A percentile compares a stretch with the other conserved stretches of the same genome.
Evolutionary conservation across 306 rosid genomes (phyloP).

Genomic region (Prunus fruticosa): DNA sequence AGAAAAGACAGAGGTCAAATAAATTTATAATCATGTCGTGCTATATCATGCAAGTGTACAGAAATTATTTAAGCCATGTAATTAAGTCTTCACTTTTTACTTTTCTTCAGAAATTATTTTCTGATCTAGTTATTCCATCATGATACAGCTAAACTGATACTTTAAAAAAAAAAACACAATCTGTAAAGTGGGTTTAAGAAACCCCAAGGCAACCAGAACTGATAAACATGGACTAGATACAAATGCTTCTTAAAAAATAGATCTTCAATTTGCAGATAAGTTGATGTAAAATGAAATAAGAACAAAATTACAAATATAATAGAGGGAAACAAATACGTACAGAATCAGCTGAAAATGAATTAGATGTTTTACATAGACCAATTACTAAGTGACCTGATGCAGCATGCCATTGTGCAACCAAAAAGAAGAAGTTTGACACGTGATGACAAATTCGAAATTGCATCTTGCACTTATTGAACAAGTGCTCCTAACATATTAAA

Average conservation of each 20-base stretch:
- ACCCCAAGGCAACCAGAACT: neutral
- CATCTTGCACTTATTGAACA: conserved; percentile 12
- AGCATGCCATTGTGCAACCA: neutral
- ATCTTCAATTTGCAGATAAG: neutral
- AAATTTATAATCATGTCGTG: neutral
- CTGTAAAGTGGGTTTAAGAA: neutral
- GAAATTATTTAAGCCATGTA: neutral
- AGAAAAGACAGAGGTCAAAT: neutral
- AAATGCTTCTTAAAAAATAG: neutral
- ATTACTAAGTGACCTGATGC: neutral
- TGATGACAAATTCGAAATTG: neutral
- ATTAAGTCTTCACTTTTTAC: neutral
- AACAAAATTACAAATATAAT: neutral
- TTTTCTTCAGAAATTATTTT: neutral
- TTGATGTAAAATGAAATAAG: neutral
- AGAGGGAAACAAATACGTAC: neutral
- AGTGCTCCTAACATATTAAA: conserved; percentile 30
- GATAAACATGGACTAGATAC: neutral
- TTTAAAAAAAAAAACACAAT: neutral
- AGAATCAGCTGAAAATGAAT: neutral
- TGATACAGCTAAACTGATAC: neutral
- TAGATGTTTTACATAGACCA: neutral
- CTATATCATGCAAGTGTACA: neutral
- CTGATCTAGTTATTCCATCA: neutral
- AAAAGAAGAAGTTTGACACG: neutral